Percentiles rank a stretch among this genome's conserved stretches.
Evolutionary conservation across 164 flowering plant genomes (phyloP).

Genomic region (Umbellularia californica): DNA sequence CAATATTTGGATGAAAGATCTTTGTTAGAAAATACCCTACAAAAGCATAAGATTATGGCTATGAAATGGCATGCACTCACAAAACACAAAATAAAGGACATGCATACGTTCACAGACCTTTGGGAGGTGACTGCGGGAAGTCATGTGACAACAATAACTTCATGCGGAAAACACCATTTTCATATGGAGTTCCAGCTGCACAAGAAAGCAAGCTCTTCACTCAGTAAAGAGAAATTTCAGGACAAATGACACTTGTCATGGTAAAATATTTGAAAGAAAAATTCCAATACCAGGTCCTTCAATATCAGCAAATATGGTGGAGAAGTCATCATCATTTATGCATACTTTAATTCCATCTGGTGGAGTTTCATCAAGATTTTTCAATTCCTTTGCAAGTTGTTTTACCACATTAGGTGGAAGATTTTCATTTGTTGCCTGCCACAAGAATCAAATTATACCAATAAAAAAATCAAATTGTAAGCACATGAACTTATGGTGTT

Average conservation of each 20-base stretch:
- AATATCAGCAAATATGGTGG: conserved; percentile 88
- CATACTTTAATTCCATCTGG: conserved; percentile 96
- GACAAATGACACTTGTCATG: neutral
- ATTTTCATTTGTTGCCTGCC: conserved; percentile 96
- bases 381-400: conserved; percentile 95
- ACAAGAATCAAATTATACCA: neutral
- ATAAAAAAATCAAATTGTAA: too few relatives aligned
- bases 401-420: conserved; percentile 97
- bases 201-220: neutral
- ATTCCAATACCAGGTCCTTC: conserved; percentile 82
- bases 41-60: too few relatives aligned
- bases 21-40: conserved; percentile 89
- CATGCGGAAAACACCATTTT: conserved; percentile 94
- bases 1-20: conserved; percentile 95
- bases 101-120: conserved; percentile 42
- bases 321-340: conserved; percentile 88
- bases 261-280: conserved; percentile 4
- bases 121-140: conserved; percentile 95
- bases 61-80: too few relatives aligned
- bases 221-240: neutral
- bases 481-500: too few relatives aligned
- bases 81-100: too few relatives aligned
- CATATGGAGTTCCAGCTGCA: conserved; percentile 99
- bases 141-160: conserved; percentile 78
- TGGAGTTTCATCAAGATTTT: conserved; percentile 92